Base-by-base conservation (phyloP, 805 yeast species). In the Nakazawaea molendinolei region DNA sequence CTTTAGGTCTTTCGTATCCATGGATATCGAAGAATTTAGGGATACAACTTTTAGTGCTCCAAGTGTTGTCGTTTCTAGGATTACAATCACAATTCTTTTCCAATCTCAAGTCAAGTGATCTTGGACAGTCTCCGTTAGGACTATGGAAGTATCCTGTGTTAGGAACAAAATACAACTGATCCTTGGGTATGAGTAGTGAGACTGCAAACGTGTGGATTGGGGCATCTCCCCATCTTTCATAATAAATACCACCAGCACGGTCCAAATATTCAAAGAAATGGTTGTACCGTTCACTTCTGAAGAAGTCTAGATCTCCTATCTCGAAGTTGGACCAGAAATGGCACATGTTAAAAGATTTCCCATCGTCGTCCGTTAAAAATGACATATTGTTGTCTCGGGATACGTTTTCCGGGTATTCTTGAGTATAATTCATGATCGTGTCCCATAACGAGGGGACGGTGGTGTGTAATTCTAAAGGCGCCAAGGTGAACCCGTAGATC, bases 261-360 rank as follows among this genome's bases (percentile, higher is more conserved):
- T 69, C 75, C 28, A 71, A 47, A 49, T 51, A 58, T 18, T 69
- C 52, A 45, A 72, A 72, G 47, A 56, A 71, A n/a, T 60, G 56
- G 27, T 58, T 50, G 48, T 71, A 71, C 1, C 66, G 63, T 36
- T 63, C 59, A 22, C 68, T 51, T 34, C 76, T 48, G 49, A 65
- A 68, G 47, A 71, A 72, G 45, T 70, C 58, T 39, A 71, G 50
- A 49, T 67, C 67, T 8, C 64, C 76, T 28, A 76, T 64, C 46
- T 76, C 83, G 45, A 76, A 76, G 49, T 76, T 76, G 17, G 80
- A 71, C 82, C 82, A 75, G 50, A 74, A 76, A 51, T 75, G 83
- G 48, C 81, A 74, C 53, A 72, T 54, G 49, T 74, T 75, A 54
- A 67, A 76, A 9, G 54, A 40, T 13, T 50, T 41, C 2, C 67